Conservation (phyloP, 345 rosid species). For the Ceriops tagal region DNA sequence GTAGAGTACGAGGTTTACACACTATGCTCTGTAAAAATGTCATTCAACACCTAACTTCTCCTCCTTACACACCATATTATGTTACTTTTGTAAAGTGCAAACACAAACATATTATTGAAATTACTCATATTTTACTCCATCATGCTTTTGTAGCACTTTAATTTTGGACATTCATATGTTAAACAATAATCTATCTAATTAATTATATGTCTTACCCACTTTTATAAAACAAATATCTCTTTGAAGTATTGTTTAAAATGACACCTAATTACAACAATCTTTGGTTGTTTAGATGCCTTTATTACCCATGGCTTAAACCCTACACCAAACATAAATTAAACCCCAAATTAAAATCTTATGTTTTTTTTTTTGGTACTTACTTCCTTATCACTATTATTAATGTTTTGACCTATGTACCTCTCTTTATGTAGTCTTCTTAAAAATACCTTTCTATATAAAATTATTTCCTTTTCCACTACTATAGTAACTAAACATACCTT, state of each 20-base stretch:
- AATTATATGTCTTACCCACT: background rate
- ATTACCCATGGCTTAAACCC: background rate
- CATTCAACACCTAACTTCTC: background rate
- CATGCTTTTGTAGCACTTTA: background rate
- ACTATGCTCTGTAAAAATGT: background rate
- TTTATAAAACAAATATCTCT: background rate
- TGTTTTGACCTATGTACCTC: background rate
- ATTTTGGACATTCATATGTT: background rate
- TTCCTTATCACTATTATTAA: background rate
- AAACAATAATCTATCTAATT: background rate
- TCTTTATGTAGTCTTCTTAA: background rate
- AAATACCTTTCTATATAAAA: background rate
- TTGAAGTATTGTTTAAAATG: background rate
- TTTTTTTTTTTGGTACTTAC: background rate
- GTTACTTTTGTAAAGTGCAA: background rate
- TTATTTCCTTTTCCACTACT: background rate
- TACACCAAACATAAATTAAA: conserved; percentile 1
- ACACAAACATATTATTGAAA: background rate
- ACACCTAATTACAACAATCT: background rate
- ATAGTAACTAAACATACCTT: background rate
- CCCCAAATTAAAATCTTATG: background rate
- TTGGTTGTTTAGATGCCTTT: background rate
- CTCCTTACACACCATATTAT: background rate
- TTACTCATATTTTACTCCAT: background rate
- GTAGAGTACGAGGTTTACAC: background rate